Conservation (phyloP, 1,139 yeast genomes). For the Hyphopichia khmerensis region DNA sequence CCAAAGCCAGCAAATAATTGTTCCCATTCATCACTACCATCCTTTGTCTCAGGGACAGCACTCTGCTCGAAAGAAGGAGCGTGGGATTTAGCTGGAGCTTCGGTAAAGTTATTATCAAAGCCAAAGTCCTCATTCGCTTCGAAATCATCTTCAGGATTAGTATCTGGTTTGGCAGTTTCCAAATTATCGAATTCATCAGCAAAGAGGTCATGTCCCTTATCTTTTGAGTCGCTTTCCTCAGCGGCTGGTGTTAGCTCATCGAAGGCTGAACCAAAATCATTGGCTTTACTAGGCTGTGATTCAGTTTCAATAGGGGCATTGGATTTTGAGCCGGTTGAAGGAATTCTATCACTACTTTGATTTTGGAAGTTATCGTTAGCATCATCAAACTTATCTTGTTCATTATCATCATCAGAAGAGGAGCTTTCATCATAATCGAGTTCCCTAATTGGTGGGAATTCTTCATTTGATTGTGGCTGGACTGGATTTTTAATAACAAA, state of each 20-base stretch:
- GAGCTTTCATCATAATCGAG: slow-evolving; percentile 59
- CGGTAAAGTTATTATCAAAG: slow-evolving; percentile 44
- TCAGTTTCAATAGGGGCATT: slow-evolving; percentile 1
- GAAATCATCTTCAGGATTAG: slow-evolving; percentile 24
- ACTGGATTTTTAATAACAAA: slow-evolving; percentile 12
- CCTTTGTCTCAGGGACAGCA: slow-evolving; percentile 5
- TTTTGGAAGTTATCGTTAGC: slow-evolving; percentile 30
- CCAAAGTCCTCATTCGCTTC: slow-evolving; percentile 21
- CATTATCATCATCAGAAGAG: slow-evolving; percentile 41
- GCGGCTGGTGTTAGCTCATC: slow-evolving; percentile 41
- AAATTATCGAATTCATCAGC: slow-evolving; percentile 40
- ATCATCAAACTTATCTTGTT: slow-evolving; percentile 36
- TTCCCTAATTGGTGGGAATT: slow-evolving; percentile 74
- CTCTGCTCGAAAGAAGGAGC: slow-evolving; percentile 16
- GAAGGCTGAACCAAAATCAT: slow-evolving; percentile 38
- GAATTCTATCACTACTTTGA: slow-evolving; percentile 3
- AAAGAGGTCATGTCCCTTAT: slow-evolving; percentile 28
- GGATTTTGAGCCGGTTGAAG: neutral
- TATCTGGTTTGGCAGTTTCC: slow-evolving; percentile 46
- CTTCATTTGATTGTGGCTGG: slow-evolving; percentile 29
- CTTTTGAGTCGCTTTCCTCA: slow-evolving; percentile 17
- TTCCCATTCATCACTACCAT: slow-evolving; percentile 80
- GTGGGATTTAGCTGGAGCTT: slow-evolving; percentile 15
- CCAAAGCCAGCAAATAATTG: slow-evolving; percentile 91
- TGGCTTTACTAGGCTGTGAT: slow-evolving; percentile 7